Evolutionary conservation across 257 asterid genomes (phyloP).

Genomic region (Penstemon barbatus): DNA sequence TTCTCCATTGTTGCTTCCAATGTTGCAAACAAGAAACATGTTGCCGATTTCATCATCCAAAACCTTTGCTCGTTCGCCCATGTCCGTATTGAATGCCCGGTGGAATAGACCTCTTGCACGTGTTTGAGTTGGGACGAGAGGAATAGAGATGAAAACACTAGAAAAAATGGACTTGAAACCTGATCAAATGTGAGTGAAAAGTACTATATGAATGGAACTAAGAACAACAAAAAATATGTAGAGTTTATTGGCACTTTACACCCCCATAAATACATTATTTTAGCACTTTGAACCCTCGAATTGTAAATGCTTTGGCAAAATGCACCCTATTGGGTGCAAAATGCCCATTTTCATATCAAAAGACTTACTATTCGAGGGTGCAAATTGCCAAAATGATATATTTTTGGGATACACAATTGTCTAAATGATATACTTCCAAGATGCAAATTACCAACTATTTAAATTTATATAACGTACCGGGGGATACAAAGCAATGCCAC

Average conservation of each 20-base stretch:
- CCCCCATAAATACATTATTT: no score
- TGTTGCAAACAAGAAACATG: constrained; percentile 43
- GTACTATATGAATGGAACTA: not conserved
- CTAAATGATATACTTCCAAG: not conserved
- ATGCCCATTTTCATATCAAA: no score
- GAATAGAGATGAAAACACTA: constrained; percentile 29
- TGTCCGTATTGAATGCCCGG: constrained; percentile 36
- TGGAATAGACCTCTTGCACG: constrained; percentile 38
- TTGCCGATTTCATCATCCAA: constrained; percentile 47
- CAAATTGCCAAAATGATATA: no score
- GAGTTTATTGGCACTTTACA: no score
- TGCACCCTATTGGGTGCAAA: no score
- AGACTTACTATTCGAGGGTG: not conserved
- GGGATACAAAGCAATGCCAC: constrained; percentile 30
- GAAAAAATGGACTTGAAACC: constrained; percentile 43
- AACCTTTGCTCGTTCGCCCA: constrained; percentile 51
- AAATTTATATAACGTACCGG: constrained; percentile 11
- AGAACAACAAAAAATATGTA: not conserved
- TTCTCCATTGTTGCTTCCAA: constrained; percentile 32
- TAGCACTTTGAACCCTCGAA: no score
- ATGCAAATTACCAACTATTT: not conserved
- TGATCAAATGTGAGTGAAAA: not conserved
- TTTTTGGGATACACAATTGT: no score
- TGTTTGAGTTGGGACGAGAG: constrained; percentile 37
- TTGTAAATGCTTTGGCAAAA: no score